Base-by-base conservation (phyloP, 441 rosid species). In the Brassica hybrid region DNA sequence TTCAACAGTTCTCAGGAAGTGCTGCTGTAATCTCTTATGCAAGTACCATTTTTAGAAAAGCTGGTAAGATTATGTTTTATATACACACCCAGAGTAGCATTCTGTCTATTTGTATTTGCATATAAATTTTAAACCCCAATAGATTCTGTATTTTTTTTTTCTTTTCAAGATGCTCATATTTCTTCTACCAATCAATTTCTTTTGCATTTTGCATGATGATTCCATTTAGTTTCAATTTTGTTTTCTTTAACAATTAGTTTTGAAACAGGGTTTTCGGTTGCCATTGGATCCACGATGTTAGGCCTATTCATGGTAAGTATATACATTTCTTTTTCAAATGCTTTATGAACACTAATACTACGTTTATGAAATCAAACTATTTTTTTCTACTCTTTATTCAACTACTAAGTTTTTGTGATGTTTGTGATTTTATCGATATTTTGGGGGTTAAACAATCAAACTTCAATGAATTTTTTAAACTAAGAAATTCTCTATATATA, bases 1-100 rank as follows among this genome's bases (percentile, higher is more conserved):
- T 89, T 34, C 87, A 81, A 62, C 87, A 86, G 74, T 76, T 89
- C 73, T 80, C 78, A 64, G 94, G 92, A 48, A 34, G 56, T 21
- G 61, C 79, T 72, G 94, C 84, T 25, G 45, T 91, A 66, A 21
- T 81, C 0, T 82, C 21, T 73, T 91, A 88, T 67, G 83, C 90
- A 5, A 82, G 83, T 66, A 71, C 82, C 68, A 76, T 88, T 13
- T 86, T 87, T 52, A 77, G 79, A 25, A 63, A 78, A 72, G 81
- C 86, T 36, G 83, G 91, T 87, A 81, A 45, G 38, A 54, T 56
- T 34, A 27, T 9, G 21, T 30, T 45, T n/a, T n/a, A n/a, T n/a
- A n/a, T n/a, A n/a, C n/a, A n/a, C n/a, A n/a, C n/a, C n/a, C n/a
- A n/a, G n/a, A n/a, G n/a, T n/a, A n/a, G n/a, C n/a, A n/a, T n/a